phyloP scores from a whole-genome alignment of 2,329 filamentous ascomycete genomes.

The Lasiodiplodia sp. region DNA sequence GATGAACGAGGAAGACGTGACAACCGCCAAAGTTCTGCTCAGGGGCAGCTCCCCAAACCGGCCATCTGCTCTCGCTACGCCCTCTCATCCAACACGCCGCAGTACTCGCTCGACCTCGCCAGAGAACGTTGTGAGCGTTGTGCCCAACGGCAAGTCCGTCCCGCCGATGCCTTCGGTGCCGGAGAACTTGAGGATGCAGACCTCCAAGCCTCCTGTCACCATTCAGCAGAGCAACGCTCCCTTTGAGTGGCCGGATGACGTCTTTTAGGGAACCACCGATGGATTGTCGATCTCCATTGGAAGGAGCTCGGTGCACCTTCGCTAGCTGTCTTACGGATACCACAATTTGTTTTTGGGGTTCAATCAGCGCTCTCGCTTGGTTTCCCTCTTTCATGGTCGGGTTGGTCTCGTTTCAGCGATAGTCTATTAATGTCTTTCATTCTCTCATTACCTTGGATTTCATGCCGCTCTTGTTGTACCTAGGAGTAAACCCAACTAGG shows the following conservation, averaged over 20 bases:
- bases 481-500: not conserved
- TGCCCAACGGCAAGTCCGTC: slow-evolving; percentile 41
- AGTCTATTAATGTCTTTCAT: not conserved
- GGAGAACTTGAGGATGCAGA: slow-evolving; percentile 34
- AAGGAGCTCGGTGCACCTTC: slow-evolving; percentile 5
- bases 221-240: not conserved
- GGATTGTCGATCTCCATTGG: not conserved
- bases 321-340: not conserved
- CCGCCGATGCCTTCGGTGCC: slow-evolving; percentile 42
- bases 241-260: slow-evolving; percentile 31
- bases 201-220: not conserved
- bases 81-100: slow-evolving; percentile 38
- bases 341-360: not conserved
- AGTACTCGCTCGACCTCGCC: slow-evolving; percentile 22
- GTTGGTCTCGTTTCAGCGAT: not conserved
- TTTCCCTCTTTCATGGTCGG: not conserved
- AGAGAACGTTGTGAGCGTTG: slow-evolving; percentile 35
- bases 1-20: slow-evolving; percentile 11
- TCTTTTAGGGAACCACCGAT: slow-evolving; percentile 20
- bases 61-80: slow-evolving; percentile 40
- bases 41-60: slow-evolving; percentile 28
- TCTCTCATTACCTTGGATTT: not conserved
- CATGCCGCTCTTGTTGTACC: not conserved
- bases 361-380: not conserved
- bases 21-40: slow-evolving; percentile 16